Evolutionary conservation across 805 yeast species (phyloP).

Genomic region (Wickerhamomyces pijperi): DNA sequence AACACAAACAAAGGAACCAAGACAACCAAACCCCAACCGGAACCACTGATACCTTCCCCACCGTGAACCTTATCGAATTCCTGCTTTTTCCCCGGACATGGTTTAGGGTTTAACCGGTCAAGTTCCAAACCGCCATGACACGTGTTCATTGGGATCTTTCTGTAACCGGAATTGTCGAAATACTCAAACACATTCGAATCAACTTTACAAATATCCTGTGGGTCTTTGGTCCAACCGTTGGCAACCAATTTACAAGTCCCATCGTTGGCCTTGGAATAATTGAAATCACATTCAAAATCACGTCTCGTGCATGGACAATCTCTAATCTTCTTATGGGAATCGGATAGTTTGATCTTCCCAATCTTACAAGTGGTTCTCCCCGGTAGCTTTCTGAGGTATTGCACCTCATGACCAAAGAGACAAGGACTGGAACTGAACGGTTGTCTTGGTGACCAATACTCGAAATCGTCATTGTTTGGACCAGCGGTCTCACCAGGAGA

Average conservation of each 20-base stretch:
- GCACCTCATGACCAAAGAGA: slow-evolving; percentile 63
- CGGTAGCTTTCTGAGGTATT: slow-evolving; percentile 43
- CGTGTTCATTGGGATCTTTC: slow-evolving; percentile 76
- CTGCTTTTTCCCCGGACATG: slow-evolving; percentile 83
- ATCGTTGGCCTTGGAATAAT: slow-evolving; percentile 56
- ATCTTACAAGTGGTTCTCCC: slow-evolving; percentile 57
- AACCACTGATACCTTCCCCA: slow-evolving; percentile 39
- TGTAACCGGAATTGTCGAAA: slow-evolving; percentile 85
- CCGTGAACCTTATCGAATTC: slow-evolving; percentile 45
- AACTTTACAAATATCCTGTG: slow-evolving; percentile 44
- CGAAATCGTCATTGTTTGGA: slow-evolving; percentile 44
- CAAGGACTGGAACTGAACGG: slow-evolving; percentile 40
- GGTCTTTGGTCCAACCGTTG: slow-evolving; percentile 60
- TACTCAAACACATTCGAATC: slow-evolving; percentile 50
- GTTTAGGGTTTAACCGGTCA: slow-evolving; percentile 50
- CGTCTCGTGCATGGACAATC: slow-evolving; percentile 78
- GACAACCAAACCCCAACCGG: slow-evolving; percentile 40
- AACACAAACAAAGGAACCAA: slow-evolving; percentile 38
- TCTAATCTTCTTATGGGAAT: slow-evolving; percentile 42
- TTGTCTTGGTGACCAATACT: slow-evolving; percentile 49
- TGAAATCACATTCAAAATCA: slow-evolving; percentile 93
- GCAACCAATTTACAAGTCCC: slow-evolving; percentile 77
- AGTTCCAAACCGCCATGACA: slow-evolving; percentile 73
- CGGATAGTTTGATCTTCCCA: slow-evolving; percentile 38
- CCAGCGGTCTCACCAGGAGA: slow-evolving; percentile 33